Base-by-base conservation (phyloP, 805 yeast species). In the Nakazawaea wyomingensis region DNA sequence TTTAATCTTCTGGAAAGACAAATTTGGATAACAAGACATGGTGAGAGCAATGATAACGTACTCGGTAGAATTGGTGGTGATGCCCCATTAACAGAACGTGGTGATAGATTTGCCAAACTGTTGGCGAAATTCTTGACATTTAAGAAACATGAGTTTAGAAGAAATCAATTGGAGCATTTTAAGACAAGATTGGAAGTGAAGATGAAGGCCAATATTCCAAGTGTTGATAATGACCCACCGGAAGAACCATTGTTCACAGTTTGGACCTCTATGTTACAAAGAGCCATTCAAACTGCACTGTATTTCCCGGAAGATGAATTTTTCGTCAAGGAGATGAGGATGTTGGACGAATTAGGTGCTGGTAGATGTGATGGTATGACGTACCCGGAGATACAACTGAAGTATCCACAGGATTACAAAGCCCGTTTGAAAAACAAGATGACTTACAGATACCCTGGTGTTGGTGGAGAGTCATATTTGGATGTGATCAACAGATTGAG, bases 1-100 rank as follows among this genome's bases (percentile, higher is more conserved):
- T 91, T 91, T 74, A 91, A 93, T 58, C 69, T 91, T 34, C 76
- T 83, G 45, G 93, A 86, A 58, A 74, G 97, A 48, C 95, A 90
- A 59, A 89, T 91, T 40, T 91, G 96, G 89, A 84, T 91, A 48
- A 82, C 97, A 1, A 76, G 99, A 48, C 96, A 90, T 56, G 99
- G 99, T 39, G 98, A 91, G 64, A 80, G 90, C 50, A 73, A 74
- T 27, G 96, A 89, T 57, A 91, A 91, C 58, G 82, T 87, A 16
- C 56, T 66, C 39, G 99, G 99, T 4, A 71, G 78, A 41, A 88
- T 91, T 51, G 98, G 99, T 9, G 99, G 99, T 18, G 93, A 91
- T 60, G 83, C 96, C 0, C 68, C 70, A 19, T 65, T 91, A 33
- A 90, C 97, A 0, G 71, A 73, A 45, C 75, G 96, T 41, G 99